Evolutionary conservation across 257 asterid species (phyloP).

Genomic region (Ajuga chamaepitys): DNA sequence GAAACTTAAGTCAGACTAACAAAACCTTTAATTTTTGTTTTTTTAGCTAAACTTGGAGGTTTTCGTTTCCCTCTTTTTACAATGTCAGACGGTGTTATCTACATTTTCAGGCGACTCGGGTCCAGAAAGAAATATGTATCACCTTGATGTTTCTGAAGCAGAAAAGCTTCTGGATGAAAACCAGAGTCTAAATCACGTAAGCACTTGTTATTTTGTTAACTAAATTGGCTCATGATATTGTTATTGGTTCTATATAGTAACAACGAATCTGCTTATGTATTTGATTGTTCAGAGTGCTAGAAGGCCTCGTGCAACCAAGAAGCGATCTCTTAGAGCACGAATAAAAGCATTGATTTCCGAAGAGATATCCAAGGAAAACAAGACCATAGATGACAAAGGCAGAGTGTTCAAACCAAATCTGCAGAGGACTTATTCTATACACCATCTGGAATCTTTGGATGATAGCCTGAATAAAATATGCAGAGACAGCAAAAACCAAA

Average conservation of each 20-base stretch:
- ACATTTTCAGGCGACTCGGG: constrained; percentile 23
- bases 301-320: constrained; percentile 24
- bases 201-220: background rate
- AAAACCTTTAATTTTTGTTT: too few species aligned
- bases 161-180: constrained; percentile 30
- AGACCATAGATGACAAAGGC: background rate
- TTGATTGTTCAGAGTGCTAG: constrained; percentile 29
- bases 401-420: constrained; percentile 22
- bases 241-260: background rate
- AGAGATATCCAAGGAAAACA: constrained; percentile 27
- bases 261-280: background rate
- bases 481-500: constrained; percentile 34
- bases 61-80: too few species aligned
- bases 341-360: constrained; percentile 45
- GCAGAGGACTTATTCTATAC: constrained; percentile 53
- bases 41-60: too few species aligned
- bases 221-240: background rate
- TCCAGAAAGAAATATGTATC: constrained; percentile 10
- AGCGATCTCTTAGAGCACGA: constrained; percentile 49
- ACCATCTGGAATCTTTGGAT: constrained; percentile 47
- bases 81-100: too few species aligned
- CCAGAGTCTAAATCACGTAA: constrained; percentile 35
- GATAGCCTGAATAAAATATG: constrained; percentile 20
- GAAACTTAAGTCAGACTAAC: too few species aligned
- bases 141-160: constrained; percentile 24